phyloP scores from a whole-genome alignment of 2,329 filamentous ascomycete genomes.

The Colletotrichum magnum region DNA sequence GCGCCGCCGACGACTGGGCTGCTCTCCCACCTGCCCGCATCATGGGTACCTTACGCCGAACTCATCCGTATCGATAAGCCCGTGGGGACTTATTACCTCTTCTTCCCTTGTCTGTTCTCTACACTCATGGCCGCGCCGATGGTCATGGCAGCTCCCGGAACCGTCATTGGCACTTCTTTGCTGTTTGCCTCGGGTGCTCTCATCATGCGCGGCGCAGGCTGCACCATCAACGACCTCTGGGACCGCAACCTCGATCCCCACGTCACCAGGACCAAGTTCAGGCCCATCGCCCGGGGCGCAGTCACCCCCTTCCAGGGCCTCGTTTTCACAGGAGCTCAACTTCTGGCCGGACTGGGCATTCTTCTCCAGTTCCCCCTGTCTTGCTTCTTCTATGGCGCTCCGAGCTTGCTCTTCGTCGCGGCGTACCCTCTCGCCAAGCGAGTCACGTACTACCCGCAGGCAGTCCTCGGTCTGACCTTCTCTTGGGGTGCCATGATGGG shows the following conservation, averaged over 20 bases:
- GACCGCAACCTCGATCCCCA: constrained; percentile 89
- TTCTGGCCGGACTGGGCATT: constrained; percentile 80
- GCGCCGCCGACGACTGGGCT: constrained; percentile 79
- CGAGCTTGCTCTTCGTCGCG: constrained; percentile 80
- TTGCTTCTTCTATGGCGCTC: constrained; percentile 84
- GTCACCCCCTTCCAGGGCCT: constrained; percentile 80
- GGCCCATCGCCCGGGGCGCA: constrained; percentile 86
- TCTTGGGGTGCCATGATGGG: constrained; percentile 93
- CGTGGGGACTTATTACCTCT: constrained; percentile 86
- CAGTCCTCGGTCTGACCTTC: constrained; percentile 86
- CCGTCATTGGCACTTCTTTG: constrained; percentile 74
- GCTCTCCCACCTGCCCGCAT: constrained; percentile 76
- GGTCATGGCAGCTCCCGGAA: constrained; percentile 68
- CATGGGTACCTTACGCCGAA: constrained; percentile 86
- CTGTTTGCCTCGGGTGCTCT: constrained; percentile 84
- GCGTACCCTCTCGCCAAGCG: constrained; percentile 88
- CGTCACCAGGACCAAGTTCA: constrained; percentile 80
- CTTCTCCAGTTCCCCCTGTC: constrained; percentile 81
- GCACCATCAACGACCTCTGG: constrained; percentile 92
- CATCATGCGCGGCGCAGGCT: constrained; percentile 90
- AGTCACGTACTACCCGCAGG: constrained; percentile 89
- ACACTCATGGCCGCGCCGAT: constrained; percentile 84
- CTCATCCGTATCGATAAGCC: constrained; percentile 87
- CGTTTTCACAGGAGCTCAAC: constrained; percentile 80
- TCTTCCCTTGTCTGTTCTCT: constrained; percentile 88